Base-by-base conservation (phyloP, 805 yeast genomes). In the Yamadazyma tumulicola region DNA sequence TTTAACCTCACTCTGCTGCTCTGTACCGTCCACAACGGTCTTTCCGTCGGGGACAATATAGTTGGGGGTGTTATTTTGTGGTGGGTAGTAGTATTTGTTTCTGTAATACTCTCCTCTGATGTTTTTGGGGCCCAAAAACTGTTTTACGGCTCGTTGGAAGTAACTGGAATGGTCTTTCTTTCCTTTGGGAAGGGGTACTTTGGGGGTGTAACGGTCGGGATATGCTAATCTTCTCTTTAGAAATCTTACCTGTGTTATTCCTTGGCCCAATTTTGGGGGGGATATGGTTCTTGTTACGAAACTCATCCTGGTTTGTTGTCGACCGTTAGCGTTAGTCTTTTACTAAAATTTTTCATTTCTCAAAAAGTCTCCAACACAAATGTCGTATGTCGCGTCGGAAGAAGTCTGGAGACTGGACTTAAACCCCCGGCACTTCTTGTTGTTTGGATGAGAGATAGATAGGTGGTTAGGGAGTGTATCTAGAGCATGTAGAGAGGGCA, bases 61-160 rank as follows among this genome's bases (percentile, higher is more conserved):
- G 53, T 81, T 83, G 27, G 95, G 87, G 25, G 64, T 62, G 52
- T 84, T 86, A 48, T 82, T 62, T 42, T 73, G 76, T 13, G 83
- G 78, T 9, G 86, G 79, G 43, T 70, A 69, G 49, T 72, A 78
- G 59, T 85, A 83, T 55, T 81, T 85, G 70, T 87, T 89, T 53
- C 77, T 61, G 42, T 71, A 70, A 57, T 85, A 85, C 46, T 85
- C 87, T 13, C 96, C 96, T 57, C 82, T 81, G 61, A 77, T 77
- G 60, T 86, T 87, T 55, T 71, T 76, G 24, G 91, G 91, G 3
- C 97, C 97, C 37, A 88, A 64, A 63, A 86, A 88, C 45, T 72
- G 76, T 46, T 77, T 75, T 74, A 87, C 66, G 25, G 78, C 77
- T 54, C 75, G 69, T 49, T 75, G 75, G 53, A 82, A 68, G 39